These are phyloP conservation scores for Colletotrichum sp. DNA, from an alignment of 2,329 filamentous ascomycete genomes.

Conservation along the genomic window DNA sequence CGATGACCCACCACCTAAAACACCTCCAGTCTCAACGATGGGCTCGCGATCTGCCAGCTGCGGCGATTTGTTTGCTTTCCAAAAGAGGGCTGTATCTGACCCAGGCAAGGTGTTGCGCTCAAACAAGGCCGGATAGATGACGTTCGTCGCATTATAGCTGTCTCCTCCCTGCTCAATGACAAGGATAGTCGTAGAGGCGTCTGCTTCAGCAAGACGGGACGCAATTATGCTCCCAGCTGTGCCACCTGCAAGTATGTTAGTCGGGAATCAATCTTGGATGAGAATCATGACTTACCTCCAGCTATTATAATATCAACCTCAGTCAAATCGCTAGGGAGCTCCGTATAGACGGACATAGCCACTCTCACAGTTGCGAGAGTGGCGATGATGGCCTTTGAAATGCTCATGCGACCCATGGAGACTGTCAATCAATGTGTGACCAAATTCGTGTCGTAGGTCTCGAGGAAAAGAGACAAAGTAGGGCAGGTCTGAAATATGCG, in stretches of 20 bases:
- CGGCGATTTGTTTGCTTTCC: constrained; percentile 25
- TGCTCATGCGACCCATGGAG: background rate
- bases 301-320: background rate
- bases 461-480: background rate
- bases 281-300: background rate
- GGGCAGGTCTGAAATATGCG: background rate
- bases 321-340: background rate
- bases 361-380: background rate
- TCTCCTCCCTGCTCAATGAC: constrained; percentile 31
- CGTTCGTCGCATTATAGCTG: constrained; percentile 27
- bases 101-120: constrained; percentile 1
- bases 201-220: constrained; percentile 27
- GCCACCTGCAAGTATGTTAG: constrained; percentile 25
- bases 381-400: background rate
- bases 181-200: constrained; percentile 30
- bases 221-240: constrained; percentile 30
- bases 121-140: constrained; percentile 28
- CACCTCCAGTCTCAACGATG: constrained; percentile 27
- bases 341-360: background rate
- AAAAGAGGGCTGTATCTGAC: constrained; percentile 24
- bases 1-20: constrained; percentile 36
- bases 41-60: constrained; percentile 23
- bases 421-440: background rate
- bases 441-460: background rate
- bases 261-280: background rate